A percentile compares a stretch with the other conserved stretches of the same genome.
phyloP scores from a whole-genome alignment of 1,139 yeast species.

The Lizanozyma gosingica region DNA sequence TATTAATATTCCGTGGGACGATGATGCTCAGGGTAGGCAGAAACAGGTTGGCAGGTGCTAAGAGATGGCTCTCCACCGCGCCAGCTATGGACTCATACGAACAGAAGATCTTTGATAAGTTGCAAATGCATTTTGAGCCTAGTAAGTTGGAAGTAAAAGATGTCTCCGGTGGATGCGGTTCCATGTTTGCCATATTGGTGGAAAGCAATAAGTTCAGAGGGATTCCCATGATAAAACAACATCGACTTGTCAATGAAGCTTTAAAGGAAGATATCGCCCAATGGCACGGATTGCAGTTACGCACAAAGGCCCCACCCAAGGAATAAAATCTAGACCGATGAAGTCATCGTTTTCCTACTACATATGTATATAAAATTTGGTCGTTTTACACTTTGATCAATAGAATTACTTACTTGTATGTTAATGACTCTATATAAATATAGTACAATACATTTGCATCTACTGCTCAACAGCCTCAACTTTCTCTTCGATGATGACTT shows the following conservation, averaged over 20 bases:
- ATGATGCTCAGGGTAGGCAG: too few species aligned
- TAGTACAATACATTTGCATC: slow-evolving; percentile 1
- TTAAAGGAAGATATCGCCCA: slow-evolving; percentile 77
- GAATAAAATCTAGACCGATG: slow-evolving; percentile 1
- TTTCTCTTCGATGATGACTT: slow-evolving; percentile 64
- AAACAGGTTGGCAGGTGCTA: too few species aligned
- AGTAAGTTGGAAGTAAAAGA: slow-evolving; percentile 58
- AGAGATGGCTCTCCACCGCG: slow-evolving; percentile 2
- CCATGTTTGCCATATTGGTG: slow-evolving; percentile 87
- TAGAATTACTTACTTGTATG: background rate
- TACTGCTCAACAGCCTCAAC: slow-evolving; percentile 65
- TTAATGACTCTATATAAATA: background rate
- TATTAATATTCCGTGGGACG: too few species aligned
- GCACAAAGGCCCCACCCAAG: slow-evolving; percentile 46
- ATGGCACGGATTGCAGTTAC: slow-evolving; percentile 93
- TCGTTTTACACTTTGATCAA: background rate
- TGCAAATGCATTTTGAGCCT: slow-evolving; percentile 51
- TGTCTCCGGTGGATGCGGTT: slow-evolving; percentile 93
- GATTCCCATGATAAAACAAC: slow-evolving; percentile 80
- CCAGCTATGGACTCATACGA: slow-evolving; percentile 58
- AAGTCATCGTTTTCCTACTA: background rate
- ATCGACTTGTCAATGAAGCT: slow-evolving; percentile 73
- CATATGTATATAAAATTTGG: background rate
- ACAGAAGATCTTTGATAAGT: slow-evolving; percentile 47
- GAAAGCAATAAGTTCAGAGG: slow-evolving; percentile 73